These are phyloP conservation scores for Escovopsis sp. DNA, from an alignment of 2,329 filamentous ascomycete species.

Conservation along the genomic window DNA sequence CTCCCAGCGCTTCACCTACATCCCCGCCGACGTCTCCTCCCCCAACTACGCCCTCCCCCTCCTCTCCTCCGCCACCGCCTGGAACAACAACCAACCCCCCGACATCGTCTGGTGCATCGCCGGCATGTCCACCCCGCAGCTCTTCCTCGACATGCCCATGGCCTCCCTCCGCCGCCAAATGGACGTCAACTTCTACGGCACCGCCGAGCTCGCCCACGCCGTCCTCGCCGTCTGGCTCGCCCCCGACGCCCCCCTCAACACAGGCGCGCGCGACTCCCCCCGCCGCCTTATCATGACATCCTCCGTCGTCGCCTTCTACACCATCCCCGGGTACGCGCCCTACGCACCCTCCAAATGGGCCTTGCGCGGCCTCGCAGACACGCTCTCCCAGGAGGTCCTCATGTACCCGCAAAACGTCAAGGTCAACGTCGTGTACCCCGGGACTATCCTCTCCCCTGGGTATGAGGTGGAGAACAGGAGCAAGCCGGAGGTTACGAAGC, in stretches of 20 bases:
- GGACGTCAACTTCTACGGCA: constrained; percentile 85
- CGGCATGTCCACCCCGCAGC: constrained; percentile 54
- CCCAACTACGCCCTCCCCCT: constrained; percentile 19
- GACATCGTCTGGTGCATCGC: constrained; percentile 90
- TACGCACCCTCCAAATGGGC: constrained; percentile 81
- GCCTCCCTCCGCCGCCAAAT: constrained; percentile 59
- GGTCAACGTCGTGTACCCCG: constrained; percentile 71
- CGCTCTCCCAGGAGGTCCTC: constrained; percentile 66
- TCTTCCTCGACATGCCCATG: constrained; percentile 62
- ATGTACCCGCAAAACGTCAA: constrained; percentile 74
- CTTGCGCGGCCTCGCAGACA: constrained; percentile 68
- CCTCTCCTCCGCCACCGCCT: constrained; percentile 54
- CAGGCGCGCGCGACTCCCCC: constrained; percentile 22
- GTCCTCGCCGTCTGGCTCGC: constrained; percentile 61
- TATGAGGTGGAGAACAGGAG: constrained; percentile 57
- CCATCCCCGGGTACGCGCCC: constrained; percentile 65
- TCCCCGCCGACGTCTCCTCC: constrained; percentile 2
- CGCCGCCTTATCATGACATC: constrained; percentile 82
- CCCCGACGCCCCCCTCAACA: constrained; percentile 26
- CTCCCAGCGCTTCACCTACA: constrained; percentile 62
- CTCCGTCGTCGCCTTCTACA: constrained; percentile 58
- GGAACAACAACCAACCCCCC: constrained; percentile 60
- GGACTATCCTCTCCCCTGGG: constrained; percentile 65
- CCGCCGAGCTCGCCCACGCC: constrained; percentile 72
- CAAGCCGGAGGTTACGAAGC: constrained; percentile 67